Evolutionary conservation across 1,284 basidiomycete genomes (phyloP), one percentile per base, ranked within the genome.

Genomic region (Cerioporus squamosus): DNA sequence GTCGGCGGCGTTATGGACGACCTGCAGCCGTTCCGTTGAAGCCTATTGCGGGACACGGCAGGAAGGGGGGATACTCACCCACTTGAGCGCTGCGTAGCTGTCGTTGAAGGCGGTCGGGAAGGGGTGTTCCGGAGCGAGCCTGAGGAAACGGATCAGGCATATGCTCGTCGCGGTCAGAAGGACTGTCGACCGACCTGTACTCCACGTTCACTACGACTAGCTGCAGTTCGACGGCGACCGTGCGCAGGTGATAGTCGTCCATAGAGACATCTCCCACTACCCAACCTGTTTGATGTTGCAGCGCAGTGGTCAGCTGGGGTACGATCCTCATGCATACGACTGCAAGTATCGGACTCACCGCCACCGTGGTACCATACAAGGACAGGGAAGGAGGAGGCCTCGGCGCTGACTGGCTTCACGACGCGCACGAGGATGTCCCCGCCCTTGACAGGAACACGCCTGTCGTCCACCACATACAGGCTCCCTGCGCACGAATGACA

Each of bases 161-260:
- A 48, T 14, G 2, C 17, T 14, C 15, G 2, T 47, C 2, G 8
- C 15, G 1, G 9, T 20, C 26, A 14, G 12, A 24, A 26, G 29
- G 3, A 17, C 22, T 14, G 36, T 10, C 6, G 36, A 22, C 43
- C 15, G 9, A 65, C 66, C 66, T 58, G 49, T 70, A 69, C 3
- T 63, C 68, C 17, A 66, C 65, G 20, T 62, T 67, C 20, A 68
- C 52, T 6, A 63, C 58, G 9, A 57, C 47, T 5, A 67, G 48
- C 36, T 63, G 55, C 29, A 65, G 48, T 8, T 69, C 62, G 2
- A 66, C 63, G 23, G 53, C 62, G 44, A 65, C 18, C 7, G 40
- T 60, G 14, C 65, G 63, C 17, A 68, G 44, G 22, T 47, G 33
- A 26, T 55, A 55, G 38, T 67, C 67, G 31, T 68, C 64, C 49